Evolutionary conservation across 2,329 filamentous ascomycete species (phyloP), one percentile per base, ranked within the genome.

Genomic region (Hymenoscyphus infarciens): DNA sequence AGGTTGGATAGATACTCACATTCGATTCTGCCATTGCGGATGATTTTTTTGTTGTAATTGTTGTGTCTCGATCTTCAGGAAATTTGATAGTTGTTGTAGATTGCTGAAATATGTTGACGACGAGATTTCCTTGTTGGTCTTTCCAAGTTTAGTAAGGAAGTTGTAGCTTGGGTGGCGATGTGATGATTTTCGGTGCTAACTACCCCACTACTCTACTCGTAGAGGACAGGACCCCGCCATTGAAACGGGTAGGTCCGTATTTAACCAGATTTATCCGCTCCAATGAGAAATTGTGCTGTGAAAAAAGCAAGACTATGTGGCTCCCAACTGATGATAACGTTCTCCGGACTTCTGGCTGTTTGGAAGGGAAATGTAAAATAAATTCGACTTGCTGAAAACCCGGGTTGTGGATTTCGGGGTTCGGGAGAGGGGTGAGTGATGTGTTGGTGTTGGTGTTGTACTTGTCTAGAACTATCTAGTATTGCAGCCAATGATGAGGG

Each of bases 231-330:
- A 29, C 53, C 53, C 27, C 42, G n/a, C 42, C 42, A 49, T 22
- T 49, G 42, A 10, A 49, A 10, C 42, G n/a, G 42, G 42, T 22
- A 11, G 8, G 42, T 29, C 25, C 53, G 19, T 35, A 33, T 66
- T 66, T 67, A 66, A 38, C 64, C 64, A 61, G 57, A 19, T 62
- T 69, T 69, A 71, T 49, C 67, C 67, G 69, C 64, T 16, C 69
- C 68, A 71, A 70, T 71, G 60, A 69, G 1, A 57, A 33, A 31
- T n/a, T 2, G 1, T 35, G 33, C 13, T 35, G 13, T 35, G 13
- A 10, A 27, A 27, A 27, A 27, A 3, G 25, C 25, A 4, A 27
- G 25, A 27, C n/a, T n/a, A n/a, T n/a, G n/a, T n/a, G n/a, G n/a
- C n/a, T n/a, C n/a, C n/a, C n/a, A n/a, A n/a, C n/a, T n/a, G n/a